A percentile compares a stretch with the other conserved stretches of the same genome.
These are phyloP conservation scores for Zymoseptoria pseudotritici DNA, from an alignment of 2,329 filamentous ascomycete genomes.

Conservation along the genomic window DNA sequence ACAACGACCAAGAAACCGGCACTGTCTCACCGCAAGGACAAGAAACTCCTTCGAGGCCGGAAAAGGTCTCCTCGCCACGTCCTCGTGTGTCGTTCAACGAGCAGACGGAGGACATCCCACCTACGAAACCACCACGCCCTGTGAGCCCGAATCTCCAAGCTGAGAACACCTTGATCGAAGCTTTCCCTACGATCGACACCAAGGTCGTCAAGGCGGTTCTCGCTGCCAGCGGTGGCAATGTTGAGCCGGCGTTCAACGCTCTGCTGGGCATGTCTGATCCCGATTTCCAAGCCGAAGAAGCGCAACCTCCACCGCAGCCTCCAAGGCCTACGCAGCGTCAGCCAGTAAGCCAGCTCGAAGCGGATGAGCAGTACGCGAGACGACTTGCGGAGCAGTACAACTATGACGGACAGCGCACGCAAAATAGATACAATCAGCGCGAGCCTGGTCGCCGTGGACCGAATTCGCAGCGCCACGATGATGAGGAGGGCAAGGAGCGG, in stretches of 20 bases:
- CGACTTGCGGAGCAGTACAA: slow-evolving; percentile 88
- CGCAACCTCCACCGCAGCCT: slow-evolving; percentile 70
- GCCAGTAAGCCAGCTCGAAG: slow-evolving; percentile 73
- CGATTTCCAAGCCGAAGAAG: slow-evolving; percentile 42
- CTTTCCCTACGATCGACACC: slow-evolving; percentile 77
- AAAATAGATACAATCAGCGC: slow-evolving; percentile 28
- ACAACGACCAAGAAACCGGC: slow-evolving; percentile 61
- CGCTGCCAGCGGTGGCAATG: slow-evolving; percentile 72
- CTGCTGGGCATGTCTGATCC: slow-evolving; percentile 62
- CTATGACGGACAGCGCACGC: slow-evolving; percentile 21
- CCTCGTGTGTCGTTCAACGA: slow-evolving; percentile 42
- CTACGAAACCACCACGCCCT: slow-evolving; percentile 79
- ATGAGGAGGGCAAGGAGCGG: slow-evolving; percentile 62
- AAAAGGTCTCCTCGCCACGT: slow-evolving; percentile 36
- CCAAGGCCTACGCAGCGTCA: slow-evolving; percentile 60
- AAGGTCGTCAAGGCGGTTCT: slow-evolving; percentile 82
- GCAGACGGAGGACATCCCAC: slow-evolving; percentile 47
- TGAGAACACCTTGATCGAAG: slow-evolving; percentile 81
- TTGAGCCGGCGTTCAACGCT: slow-evolving; percentile 94
- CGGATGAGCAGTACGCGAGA: slow-evolving; percentile 84
- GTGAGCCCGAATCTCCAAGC: slow-evolving; percentile 75
- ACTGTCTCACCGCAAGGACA: slow-evolving; percentile 32
- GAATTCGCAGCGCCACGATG: slow-evolving; percentile 43
- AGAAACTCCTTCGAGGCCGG: slow-evolving; percentile 34
- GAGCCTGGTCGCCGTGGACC: slow-evolving; percentile 29